Base-by-base conservation (phyloP, 2,329 filamentous ascomycete species). In the Clarireedia homoeocarpa region DNA sequence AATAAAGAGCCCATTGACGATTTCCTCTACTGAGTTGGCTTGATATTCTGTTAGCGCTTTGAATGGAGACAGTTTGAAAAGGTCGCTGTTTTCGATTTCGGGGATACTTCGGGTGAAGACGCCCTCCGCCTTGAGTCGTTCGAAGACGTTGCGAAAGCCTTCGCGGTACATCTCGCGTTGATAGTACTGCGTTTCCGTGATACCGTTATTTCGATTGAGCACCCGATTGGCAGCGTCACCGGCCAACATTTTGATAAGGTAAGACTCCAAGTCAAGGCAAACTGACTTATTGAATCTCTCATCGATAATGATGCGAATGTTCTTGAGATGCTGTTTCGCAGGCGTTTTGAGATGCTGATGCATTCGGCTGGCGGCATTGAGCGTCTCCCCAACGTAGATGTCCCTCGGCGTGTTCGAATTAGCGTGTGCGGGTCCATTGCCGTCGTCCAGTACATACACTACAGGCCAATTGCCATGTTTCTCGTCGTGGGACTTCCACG, bases 181-280 rank as follows among this genome's bases (percentile, higher is more conserved):
- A 23, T 58, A 58, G 52, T 58, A 55, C n/a, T 58, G 36, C 9
- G 51, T 30, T 17, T 58, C 56, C 23, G 51, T 58, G 46, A 58
- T 58, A 17, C 56, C 56, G 30, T 55, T 55, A 51, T 58, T 58
- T 51, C 51, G 51, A 40, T 58, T 58, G 51, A 58, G 56, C 46
- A 58, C 56, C 48, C 56, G 56, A 51, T 58, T 55, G 26, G 51
- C 48, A 55, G 51, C 56, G 34, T 58, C 56, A 39, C 56, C 56
- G 46, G 56, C 56, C 47, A 58, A 48, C 56, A 58, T 58, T 55
- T 58, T 58, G 51, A 58, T 55, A 26, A 58, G 56, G 46, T 55
- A 58, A n/a, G 56, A 58, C 51, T 58, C 51, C 39, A 58, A 55
- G 56, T 58, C 56, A 42, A 58, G 56, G 46, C 56, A 58, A 15